phyloP scores from a whole-genome alignment of 352 stramenopile genomes.

The Lagenidium giganteum region DNA sequence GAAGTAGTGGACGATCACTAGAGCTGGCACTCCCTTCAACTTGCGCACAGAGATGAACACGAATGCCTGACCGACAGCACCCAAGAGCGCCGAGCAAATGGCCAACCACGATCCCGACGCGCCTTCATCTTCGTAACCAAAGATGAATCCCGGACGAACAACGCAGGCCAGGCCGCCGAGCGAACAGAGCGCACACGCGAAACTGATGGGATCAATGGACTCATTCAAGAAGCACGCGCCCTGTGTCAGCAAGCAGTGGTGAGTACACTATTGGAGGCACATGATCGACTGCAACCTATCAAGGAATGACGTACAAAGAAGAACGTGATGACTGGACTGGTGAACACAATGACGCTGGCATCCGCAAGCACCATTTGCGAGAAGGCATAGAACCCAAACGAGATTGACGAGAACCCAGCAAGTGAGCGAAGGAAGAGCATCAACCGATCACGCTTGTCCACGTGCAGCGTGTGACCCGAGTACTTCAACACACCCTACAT shows the following conservation, averaged over 20 bases:
- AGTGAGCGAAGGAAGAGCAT: slow-evolving; percentile 67
- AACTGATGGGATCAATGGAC: slow-evolving; percentile 16
- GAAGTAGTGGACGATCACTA: slow-evolving; percentile 78
- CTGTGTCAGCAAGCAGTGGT: too few species aligned
- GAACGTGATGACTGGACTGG: slow-evolving; percentile 63
- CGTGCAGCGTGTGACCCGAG: slow-evolving; percentile 40
- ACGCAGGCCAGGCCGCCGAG: slow-evolving; percentile 37
- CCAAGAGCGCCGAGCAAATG: slow-evolving; percentile 41
- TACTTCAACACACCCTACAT: too few species aligned
- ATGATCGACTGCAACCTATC: too few species aligned
- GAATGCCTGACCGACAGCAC: slow-evolving; percentile 56
- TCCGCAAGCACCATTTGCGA: slow-evolving; percentile 80
- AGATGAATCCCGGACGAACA: slow-evolving; percentile 30
- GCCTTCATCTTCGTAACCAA: slow-evolving; percentile 35
- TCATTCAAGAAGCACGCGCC: slow-evolving; percentile 24
- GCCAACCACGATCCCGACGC: slow-evolving; percentile 46
- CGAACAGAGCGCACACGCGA: slow-evolving; percentile 24
- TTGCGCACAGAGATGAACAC: slow-evolving; percentile 70
- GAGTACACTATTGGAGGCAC: too few species aligned
- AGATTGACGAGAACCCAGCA: slow-evolving; percentile 65
- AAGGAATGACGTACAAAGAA: slow-evolving; percentile 49
- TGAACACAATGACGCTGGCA: slow-evolving; percentile 70
- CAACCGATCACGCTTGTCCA: slow-evolving; percentile 36
- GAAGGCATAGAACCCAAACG: slow-evolving; percentile 70
- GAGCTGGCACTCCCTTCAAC: slow-evolving; percentile 44